Evolutionary conservation across 768 basidiomycete species (phyloP).

Genomic region (Mycena olivaceomarginata): DNA sequence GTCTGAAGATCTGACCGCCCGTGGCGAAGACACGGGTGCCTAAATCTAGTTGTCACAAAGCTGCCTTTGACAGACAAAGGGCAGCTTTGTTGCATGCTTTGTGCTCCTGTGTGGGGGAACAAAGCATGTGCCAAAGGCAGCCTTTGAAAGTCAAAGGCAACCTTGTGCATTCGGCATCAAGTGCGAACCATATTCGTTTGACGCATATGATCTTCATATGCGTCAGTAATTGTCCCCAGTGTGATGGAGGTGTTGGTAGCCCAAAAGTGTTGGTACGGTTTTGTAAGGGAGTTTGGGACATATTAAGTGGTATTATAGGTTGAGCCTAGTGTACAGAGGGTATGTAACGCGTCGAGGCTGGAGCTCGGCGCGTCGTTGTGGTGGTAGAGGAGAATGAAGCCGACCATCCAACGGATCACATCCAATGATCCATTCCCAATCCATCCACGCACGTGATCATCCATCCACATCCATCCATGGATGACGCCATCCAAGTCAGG

Average conservation of each 20-base stretch:
- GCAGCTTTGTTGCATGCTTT: too few relatives aligned
- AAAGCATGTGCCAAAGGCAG: too few relatives aligned
- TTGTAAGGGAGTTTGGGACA: constrained; percentile 4
- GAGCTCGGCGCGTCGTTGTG: constrained; percentile 22
- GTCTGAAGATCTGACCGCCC: too few relatives aligned
- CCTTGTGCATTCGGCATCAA: too few relatives aligned
- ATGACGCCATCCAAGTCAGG: constrained; percentile 24
- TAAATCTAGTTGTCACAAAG: too few relatives aligned
- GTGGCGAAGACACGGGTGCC: too few relatives aligned
- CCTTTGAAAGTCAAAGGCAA: too few relatives aligned
- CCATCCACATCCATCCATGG: constrained; percentile 27
- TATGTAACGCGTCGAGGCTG: constrained; percentile 23
- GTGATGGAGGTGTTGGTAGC: constrained; percentile 27
- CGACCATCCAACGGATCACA: constrained; percentile 23
- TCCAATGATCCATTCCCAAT: constrained; percentile 34
- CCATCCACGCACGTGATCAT: constrained; percentile 20
- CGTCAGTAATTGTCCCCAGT: too few relatives aligned
- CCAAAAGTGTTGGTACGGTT: constrained; percentile 22
- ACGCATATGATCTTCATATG: too few relatives aligned
- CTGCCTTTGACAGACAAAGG: too few relatives aligned
- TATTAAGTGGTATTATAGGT: not conserved
- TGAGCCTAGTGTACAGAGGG: constrained; percentile 12
- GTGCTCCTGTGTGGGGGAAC: too few relatives aligned
- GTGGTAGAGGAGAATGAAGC: constrained; percentile 7
- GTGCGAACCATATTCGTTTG: too few relatives aligned